Evolutionary conservation across 2,329 filamentous ascomycete genomes (phyloP).

Genomic region (Xylariaceae sp.): DNA sequence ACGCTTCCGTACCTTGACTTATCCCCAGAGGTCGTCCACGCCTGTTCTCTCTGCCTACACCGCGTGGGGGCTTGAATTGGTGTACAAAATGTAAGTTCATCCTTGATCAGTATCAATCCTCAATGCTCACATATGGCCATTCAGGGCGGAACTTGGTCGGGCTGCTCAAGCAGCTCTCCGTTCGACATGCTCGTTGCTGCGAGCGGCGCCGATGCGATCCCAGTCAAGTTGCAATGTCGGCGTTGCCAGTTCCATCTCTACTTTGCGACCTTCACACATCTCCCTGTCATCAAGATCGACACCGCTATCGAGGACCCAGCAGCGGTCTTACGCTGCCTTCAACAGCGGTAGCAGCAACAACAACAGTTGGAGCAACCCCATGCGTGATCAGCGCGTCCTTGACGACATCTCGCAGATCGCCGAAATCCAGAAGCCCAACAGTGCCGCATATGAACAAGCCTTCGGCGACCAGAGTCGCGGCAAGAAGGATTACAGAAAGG

Average conservation of each 20-base stretch:
- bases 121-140: background rate
- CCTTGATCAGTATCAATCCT: background rate
- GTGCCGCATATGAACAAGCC: constrained; percentile 16
- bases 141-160: constrained; percentile 28
- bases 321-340: constrained; percentile 8
- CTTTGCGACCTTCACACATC: background rate
- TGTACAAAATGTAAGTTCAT: constrained; percentile 21
- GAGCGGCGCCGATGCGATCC: constrained; percentile 21
- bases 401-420: constrained; percentile 12
- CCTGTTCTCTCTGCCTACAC: background rate
- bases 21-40: background rate
- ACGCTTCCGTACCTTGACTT: background rate
- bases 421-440: constrained; percentile 23
- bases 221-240: constrained; percentile 11
- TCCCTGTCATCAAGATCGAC: background rate
- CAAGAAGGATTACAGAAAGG: too few species aligned
- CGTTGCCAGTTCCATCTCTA: constrained; percentile 1
- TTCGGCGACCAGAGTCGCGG: background rate
- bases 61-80: background rate
- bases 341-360: background rate
- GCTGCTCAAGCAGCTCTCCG: constrained; percentile 25
- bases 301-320: constrained; percentile 8
- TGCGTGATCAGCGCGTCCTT: background rate
- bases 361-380: constrained; percentile 13
- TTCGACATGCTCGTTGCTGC: constrained; percentile 22